phyloP scores from a whole-genome alignment of 768 basidiomycete genomes.

The Suillus subaureus region DNA sequence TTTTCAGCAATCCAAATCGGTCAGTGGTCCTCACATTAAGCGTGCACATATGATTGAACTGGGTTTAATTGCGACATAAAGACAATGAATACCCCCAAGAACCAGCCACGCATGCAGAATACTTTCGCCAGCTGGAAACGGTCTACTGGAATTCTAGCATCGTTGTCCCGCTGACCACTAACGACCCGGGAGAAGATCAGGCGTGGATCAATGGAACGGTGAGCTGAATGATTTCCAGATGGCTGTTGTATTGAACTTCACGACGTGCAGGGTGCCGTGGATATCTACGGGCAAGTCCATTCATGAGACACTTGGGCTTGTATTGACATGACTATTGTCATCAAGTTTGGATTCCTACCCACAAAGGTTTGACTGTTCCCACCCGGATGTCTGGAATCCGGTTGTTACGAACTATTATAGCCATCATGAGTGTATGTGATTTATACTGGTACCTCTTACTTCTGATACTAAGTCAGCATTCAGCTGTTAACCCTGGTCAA shows the following conservation, averaged over 20 bases:
- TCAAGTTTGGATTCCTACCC: slow-evolving; percentile 68
- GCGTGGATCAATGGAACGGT: slow-evolving; percentile 78
- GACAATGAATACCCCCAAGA: slow-evolving; percentile 78
- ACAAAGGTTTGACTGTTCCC: slow-evolving; percentile 80
- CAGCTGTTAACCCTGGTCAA: slow-evolving; percentile 46
- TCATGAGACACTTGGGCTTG: background rate
- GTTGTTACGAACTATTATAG: slow-evolving; percentile 62
- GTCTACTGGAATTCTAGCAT: slow-evolving; percentile 58
- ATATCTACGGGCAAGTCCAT: slow-evolving; percentile 64
- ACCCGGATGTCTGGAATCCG: slow-evolving; percentile 65
- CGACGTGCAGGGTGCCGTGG: slow-evolving; percentile 60
- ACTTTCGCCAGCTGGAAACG: slow-evolving; percentile 63
- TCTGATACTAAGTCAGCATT: slow-evolving; percentile 4
- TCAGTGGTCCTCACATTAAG: slow-evolving; percentile 25
- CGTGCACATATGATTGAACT: background rate
- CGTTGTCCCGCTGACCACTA: slow-evolving; percentile 74
- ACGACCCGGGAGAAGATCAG: slow-evolving; percentile 58
- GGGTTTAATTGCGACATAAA: slow-evolving; percentile 22
- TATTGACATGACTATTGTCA: slow-evolving; percentile 7
- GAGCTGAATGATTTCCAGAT: slow-evolving; percentile 17
- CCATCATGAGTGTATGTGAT: slow-evolving; percentile 53
- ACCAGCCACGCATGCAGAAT: slow-evolving; percentile 45
- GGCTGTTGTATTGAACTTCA: background rate
- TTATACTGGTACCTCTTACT: slow-evolving; percentile 18
- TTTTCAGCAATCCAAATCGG: slow-evolving; percentile 57